Base-by-base conservation (phyloP, 768 basidiomycete species). In the Mycena crocata region DNA sequence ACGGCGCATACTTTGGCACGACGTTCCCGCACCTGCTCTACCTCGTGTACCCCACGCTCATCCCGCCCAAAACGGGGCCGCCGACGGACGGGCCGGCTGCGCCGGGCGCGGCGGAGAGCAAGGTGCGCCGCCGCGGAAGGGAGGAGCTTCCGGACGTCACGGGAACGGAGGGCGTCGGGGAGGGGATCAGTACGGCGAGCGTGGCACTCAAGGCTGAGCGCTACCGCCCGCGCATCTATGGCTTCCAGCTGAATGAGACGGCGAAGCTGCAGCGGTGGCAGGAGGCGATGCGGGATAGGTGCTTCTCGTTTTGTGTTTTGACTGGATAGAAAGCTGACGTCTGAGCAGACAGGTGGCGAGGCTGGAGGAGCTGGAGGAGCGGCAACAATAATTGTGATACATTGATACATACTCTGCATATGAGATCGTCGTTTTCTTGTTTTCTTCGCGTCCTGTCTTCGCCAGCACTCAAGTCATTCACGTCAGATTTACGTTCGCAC, bases 1-100 rank as follows among this genome's bases (percentile, higher is more conserved):
- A 99, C 76, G 97, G 98, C 31, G 98, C 98, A 2, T 99, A 97
- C 81, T 99, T 99, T 72, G 98, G 98, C 66, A 97, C 96, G 0
- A 98, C 96, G 1, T 98, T 99, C 84, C 95, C 96, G 0, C 97
- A 98, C 77, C 90, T 99, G 59, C 84, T 98, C 51, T 98, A 96
- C 83, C 94, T 99, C 84, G 95, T 98, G 37, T 98, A 99, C 78
- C 96, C 98, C 0, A 89, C 91, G 49, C 89, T 98, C 69, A 92
- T 98, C 45, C 95, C 97, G 24, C 87, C 90, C 32, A 98, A 98
- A 80, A 85, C 82, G 32, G 85, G 89, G 0, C 78, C 83, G 3
- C 75, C 74, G 7, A 64, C 70, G 17, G 77, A 70, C 28, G 68
- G 62, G 13, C 57, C 62, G 1, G 40, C 32, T 24, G 62, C 55